Evolutionary conservation across 2,329 filamentous ascomycete genomes (phyloP), one percentile per base, ranked within the genome.

Genomic region (Cyclaneusma minus): DNA sequence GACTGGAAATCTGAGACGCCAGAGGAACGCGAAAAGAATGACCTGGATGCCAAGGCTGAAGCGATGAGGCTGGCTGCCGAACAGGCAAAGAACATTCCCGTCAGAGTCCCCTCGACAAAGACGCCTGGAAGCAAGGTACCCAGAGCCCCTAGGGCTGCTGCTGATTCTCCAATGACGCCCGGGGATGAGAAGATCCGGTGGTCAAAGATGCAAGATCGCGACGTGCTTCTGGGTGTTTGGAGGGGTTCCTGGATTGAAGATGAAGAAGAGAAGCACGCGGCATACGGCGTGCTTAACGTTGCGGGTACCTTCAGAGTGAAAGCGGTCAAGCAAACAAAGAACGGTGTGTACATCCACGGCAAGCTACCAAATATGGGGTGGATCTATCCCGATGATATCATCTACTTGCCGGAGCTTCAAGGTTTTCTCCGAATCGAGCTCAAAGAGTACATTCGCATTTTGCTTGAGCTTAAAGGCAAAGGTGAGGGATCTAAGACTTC

Each of bases 271-370:
- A 65, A 67, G 27, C 69, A 75, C 37, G 70, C 68, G 0, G 66
- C 74, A 0, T 68, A 65, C 28, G 70, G 70, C 3, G 70, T 75
- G 7, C 47, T 75, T 0, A 67, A 67, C 1, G 59, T 60, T 11
- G 71, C 71, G 29, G 68, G 73, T 35, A 72, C 70, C 60, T 74
- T 76, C 41, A 54, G 70, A 0, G 66, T 73, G 28, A 74, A 74
- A 42, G 54, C 75, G 0, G 59, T 68, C 1, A 55, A 64, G 5
- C 58, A 70, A 38, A 74, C 68, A 0, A 60, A 68, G 3, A 68
- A 73, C 38, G 69, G 69, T 3, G 60, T 64, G 0, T 59, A 56
- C 16, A 50, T 69, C 1, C 54, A 64, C 16, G 68, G 65, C 18
- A 73, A 74, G 42, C 74, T 71, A 29, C 70, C 70, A 0, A 45